These are phyloP conservation scores for Didymellaceae sp. DNA, from an alignment of 2,329 filamentous ascomycete genomes.

Conservation along the genomic window DNA sequence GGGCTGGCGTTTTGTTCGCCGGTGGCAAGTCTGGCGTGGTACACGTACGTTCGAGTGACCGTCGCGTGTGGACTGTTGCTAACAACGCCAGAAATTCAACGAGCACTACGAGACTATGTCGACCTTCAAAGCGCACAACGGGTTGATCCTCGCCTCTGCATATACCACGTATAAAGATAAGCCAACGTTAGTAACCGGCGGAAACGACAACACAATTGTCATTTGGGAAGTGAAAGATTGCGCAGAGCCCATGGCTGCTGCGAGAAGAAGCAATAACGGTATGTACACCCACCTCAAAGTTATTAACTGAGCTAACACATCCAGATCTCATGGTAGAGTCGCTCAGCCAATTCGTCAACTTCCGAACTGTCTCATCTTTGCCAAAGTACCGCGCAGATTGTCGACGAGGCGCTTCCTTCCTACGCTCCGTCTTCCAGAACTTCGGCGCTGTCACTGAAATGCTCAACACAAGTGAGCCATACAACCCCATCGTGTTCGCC, in stretches of 20 bases:
- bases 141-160: constrained; percentile 85
- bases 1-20: constrained; percentile 84
- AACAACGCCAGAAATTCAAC: constrained; percentile 66
- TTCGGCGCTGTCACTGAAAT: constrained; percentile 84
- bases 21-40: constrained; percentile 88
- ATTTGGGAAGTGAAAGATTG: constrained; percentile 80
- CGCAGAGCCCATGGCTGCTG: constrained; percentile 52
- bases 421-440: constrained; percentile 89
- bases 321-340: constrained; percentile 66
- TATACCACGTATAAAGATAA: constrained; percentile 72
- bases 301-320: constrained; percentile 27
- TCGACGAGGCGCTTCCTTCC: constrained; percentile 86
- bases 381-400: constrained; percentile 90
- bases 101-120: constrained; percentile 82
- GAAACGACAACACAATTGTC: constrained; percentile 87
- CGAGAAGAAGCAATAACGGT: constrained; percentile 65
- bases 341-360: constrained; percentile 85
- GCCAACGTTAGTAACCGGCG: constrained; percentile 91
- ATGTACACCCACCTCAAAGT: constrained; percentile 17
- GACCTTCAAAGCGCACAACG: constrained; percentile 82
- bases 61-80: background rate
- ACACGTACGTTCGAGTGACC: constrained; percentile 61
- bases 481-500: constrained; percentile 93
- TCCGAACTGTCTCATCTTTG: constrained; percentile 88
- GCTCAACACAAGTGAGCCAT: constrained; percentile 76